These are phyloP conservation scores for Plectosphaerella sp. DNA, from an alignment of 2,329 filamentous ascomycete species.

Conservation along the genomic window DNA sequence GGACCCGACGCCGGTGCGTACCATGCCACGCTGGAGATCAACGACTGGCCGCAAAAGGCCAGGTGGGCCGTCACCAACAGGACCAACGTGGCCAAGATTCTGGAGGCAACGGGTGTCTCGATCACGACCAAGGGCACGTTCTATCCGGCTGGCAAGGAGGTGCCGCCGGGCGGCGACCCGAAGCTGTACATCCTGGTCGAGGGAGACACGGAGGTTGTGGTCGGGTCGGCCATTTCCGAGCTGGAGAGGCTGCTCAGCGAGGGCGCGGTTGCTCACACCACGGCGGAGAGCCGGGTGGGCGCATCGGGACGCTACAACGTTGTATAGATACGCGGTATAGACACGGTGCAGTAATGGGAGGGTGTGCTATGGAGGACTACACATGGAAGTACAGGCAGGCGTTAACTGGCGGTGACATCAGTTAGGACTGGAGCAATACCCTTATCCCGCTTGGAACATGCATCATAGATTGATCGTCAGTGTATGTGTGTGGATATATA, in stretches of 20 bases:
- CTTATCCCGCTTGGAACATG: too few species aligned
- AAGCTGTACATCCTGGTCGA: constrained; percentile 98
- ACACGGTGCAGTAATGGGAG: background rate
- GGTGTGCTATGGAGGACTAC: too few species aligned
- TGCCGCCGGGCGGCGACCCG: constrained; percentile 69
- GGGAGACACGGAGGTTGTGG: constrained; percentile 89
- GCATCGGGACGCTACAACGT: constrained; percentile 83
- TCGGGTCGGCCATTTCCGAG: constrained; percentile 86
- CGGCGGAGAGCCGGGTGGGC: constrained; percentile 77
- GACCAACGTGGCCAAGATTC: constrained; percentile 96
- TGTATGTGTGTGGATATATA: too few species aligned
- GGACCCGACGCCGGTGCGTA: constrained; percentile 94
- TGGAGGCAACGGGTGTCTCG: constrained; percentile 89
- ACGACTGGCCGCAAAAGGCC: constrained; percentile 98
- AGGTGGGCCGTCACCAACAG: constrained; percentile 98
- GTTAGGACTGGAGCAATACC: too few species aligned
- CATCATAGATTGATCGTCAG: too few species aligned
- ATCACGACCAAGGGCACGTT: constrained; percentile 97
- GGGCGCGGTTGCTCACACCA: constrained; percentile 82
- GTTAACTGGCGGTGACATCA: too few species aligned
- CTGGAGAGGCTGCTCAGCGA: constrained; percentile 84
- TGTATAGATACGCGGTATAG: constrained; percentile 42
- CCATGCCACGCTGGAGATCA: constrained; percentile 97
- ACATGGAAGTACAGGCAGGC: too few species aligned
- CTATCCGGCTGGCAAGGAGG: constrained; percentile 78